Base-by-base conservation (phyloP, 805 yeast genomes). In the Kazachstania martiniae region DNA sequence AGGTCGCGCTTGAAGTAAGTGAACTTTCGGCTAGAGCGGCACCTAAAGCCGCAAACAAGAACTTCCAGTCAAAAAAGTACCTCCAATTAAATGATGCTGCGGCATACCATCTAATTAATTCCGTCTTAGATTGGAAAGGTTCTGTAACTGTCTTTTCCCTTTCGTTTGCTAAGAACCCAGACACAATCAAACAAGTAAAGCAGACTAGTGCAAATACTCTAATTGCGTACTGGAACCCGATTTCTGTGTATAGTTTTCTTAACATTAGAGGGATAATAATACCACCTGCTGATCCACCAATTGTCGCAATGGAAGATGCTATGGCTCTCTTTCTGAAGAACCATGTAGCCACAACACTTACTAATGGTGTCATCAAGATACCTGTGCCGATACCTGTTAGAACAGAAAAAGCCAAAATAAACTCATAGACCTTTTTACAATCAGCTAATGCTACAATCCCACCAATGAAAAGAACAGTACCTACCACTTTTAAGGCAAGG, bases 271-370 rank as follows among this genome's bases (percentile, higher is more conserved):
- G 77, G 54, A 75, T 66, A 8, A 65, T 42, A 34, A 71, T 58
- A 26, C 78, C 79, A 15, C 78, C 79, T 13, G 72, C 33, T 4
- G 74, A 68, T 2, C 77, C 77, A 13, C 77, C 77, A 35, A 64
- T 58, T 3, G 70, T 65, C 0, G 74, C 70, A 1, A 65, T 37
- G 15, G 73, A 68, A 10, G 65, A 58, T 1, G 76, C 78, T 37
- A 65, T 60, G 1, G 78, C 86, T 43, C 86, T 61, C 43, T 63
- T 74, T 21, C 53, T 57, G 24, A 62, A 56, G 49, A 78, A 79
- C 77, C 82, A 79, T 38, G 79, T 83, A 17, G 76, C 71, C 1
- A 77, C 64, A 12, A 72, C 73, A 5, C 81, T 69, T 3, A 78
- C 62, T 23, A 74, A 50, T 0, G 85, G 84, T 6, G 76, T 66